A percentile compares a stretch with the other conserved stretches of the same genome.
phyloP scores from a whole-genome alignment of 2,329 filamentous ascomycete species.

The Monilinia vaccinii-corymbosi region DNA sequence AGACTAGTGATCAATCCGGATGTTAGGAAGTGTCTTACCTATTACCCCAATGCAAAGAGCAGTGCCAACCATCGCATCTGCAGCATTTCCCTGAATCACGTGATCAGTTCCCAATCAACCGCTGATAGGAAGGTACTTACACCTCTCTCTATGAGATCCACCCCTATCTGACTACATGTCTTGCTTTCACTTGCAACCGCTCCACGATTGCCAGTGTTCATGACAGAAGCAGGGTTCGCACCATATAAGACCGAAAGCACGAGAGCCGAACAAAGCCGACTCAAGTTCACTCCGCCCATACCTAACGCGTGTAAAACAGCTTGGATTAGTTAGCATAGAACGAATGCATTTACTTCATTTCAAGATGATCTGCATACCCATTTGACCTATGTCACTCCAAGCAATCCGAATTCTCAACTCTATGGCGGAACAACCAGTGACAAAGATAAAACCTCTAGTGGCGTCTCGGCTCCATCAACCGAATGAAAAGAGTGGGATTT shows the following conservation, averaged over 20 bases:
- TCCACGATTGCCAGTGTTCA: slow-evolving; percentile 25
- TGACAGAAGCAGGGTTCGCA: not conserved
- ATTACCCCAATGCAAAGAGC: slow-evolving; percentile 68
- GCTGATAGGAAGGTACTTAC: slow-evolving; percentile 24
- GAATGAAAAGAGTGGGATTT: not conserved
- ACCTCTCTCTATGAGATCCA: slow-evolving; percentile 40
- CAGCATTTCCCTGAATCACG: slow-evolving; percentile 52
- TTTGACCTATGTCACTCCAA: not conserved
- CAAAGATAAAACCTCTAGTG: not conserved
- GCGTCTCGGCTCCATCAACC: not conserved
- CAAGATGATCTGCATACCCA: not conserved
- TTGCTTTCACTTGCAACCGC: slow-evolving; percentile 45
- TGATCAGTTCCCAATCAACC: slow-evolving; percentile 14
- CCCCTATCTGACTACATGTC: slow-evolving; percentile 43
- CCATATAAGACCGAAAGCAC: not conserved
- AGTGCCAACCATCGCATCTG: slow-evolving; percentile 66
- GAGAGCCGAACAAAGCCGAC: not conserved
- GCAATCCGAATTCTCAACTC: not conserved
- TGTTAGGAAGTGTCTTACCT: slow-evolving; percentile 33
- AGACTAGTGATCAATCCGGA: not conserved
- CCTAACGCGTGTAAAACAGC: not conserved
- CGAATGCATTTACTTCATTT: not conserved
- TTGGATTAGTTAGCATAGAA: not conserved
- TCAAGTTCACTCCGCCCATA: not conserved
- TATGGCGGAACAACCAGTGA: not conserved